phyloP scores from a whole-genome alignment of 768 basidiomycete genomes.

The Termitomyces sp. region DNA sequence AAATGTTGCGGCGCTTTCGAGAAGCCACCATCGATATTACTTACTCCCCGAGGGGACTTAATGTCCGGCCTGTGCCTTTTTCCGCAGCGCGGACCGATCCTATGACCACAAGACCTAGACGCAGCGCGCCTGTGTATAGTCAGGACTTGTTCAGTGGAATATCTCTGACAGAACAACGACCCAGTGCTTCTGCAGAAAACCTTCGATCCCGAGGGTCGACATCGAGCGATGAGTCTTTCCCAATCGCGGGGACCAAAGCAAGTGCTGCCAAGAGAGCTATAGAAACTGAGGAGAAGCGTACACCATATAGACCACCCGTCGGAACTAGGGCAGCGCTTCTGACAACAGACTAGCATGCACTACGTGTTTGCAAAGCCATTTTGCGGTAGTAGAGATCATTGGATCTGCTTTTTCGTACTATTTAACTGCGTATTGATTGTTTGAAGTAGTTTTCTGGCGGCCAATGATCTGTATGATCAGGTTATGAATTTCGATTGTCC shows the following conservation, averaged over 20 bases:
- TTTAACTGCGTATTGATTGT: no score
- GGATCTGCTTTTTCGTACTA: no score
- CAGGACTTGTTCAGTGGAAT: neutral
- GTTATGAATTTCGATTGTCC: neutral
- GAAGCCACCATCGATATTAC: neutral
- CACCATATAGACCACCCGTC: conserved; percentile 30
- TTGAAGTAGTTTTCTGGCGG: neutral
- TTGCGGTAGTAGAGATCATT: neutral
- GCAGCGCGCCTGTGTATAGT: neutral
- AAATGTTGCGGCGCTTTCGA: conserved; percentile 6
- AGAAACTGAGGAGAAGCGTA: conserved; percentile 25
- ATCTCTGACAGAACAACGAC: neutral
- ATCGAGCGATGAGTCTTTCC: conserved; percentile 27
- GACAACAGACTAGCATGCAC: neutral
- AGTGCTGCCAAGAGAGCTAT: conserved; percentile 27
- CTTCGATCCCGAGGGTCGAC: neutral
- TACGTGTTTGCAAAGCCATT: no score
- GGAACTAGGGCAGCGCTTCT: conserved; percentile 20
- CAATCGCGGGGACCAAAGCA: conserved; percentile 32
- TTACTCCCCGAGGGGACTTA: conserved; percentile 3
- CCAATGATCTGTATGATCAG: neutral
- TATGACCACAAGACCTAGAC: neutral
- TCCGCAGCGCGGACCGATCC: neutral
- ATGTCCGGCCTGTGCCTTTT: neutral
- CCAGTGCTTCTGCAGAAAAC: conserved; percentile 2